Base-by-base conservation (phyloP, 192 early-diverging fungal genomes). In the Pilaira anomala region DNA sequence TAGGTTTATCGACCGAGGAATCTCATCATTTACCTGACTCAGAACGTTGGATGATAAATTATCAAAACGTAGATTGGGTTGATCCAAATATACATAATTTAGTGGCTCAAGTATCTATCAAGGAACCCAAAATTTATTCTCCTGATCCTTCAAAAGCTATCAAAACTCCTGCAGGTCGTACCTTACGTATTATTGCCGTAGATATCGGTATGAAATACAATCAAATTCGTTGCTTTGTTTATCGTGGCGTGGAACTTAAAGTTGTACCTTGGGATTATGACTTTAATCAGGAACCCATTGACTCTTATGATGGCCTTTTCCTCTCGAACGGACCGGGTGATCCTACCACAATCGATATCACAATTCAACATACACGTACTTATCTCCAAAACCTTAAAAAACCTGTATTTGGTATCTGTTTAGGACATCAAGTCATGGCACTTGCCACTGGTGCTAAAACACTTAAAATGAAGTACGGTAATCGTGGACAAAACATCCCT, bases 121-220 rank as follows among this genome's bases (percentile, higher is more conserved):
- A 88, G 72, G 70, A 79, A 52, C 85, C 88, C 51, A 87, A 82
- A 62, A 60, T 89, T 19, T 99, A 98, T 71, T 62, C 63, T 1
- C 90, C 93, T n/a, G 74, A 77, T 45, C 76, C 84, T 16, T 68
- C 66, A 26, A 86, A 78, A n/a, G 78, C 81, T 41, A 33, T 74
- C 54, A 78, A 79, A 50, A 79, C 79, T 41, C 67, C 73, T 21
- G 72, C 78, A 59, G 90, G 88, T 18, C 90, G 88, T 68, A 79
- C 89, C 3, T 72, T 97, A 51, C 89, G 91, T 30, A 84, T 99
- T 57, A 63, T 99, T 28, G 91, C 91, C n/a, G 85, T 99, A 13
- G 96, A 99, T 72, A 91, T 99, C 6, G 97, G 97, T 60, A 95
- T 99, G 92, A 99, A 99, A 78, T 93, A 86, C 81, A 99, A 98